Base-by-base conservation (phyloP, 2,329 filamentous ascomycete genomes). In the Orbilia javanica region DNA sequence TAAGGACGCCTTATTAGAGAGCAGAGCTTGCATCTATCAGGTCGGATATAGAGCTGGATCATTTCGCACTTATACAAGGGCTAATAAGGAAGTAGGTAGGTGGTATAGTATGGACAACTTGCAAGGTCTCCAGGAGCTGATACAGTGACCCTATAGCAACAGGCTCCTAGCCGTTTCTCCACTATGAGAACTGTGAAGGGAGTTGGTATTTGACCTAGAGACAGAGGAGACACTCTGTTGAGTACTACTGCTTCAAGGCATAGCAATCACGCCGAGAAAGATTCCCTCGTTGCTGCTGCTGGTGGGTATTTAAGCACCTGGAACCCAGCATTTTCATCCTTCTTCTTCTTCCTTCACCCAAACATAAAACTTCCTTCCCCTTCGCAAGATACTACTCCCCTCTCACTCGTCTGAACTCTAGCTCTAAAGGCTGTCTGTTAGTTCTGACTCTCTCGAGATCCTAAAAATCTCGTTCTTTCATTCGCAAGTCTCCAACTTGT, bases 341-440 rank as follows among this genome's bases (percentile, higher is more conserved):
- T 29, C 25, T 67, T 20, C 64, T 52, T 31, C 48, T 20, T 20
- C n/a, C 31, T 55, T 29, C 64, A 67, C 48, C 64, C 18, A 1
- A 67, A n/a, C 48, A 55, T 29, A 10, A 31, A 34, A 64, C 25
- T 44, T 13, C 18, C 18, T 15, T 29, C 25, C 22, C 22, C 3
- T 4, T 22, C 29, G 18, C 44, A 66, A 8, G 18, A 18, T 18
- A 44, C 1, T 10, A 20, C 3, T 22, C 63, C 31, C 8, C 15
- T 18, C 25, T 36, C 29, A 2, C 27, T 67, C 6, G 31, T 31
- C 46, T 29, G 64, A 42, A 52, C n/a, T 36, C 44, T 66, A 52
- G 44, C 48, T 36, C 22, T 10, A 52, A n/a, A 46, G 27, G 25
- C 36, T 55, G n/a, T 2, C 34, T 20, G 46, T 39, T 60, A 29